Base-by-base conservation (phyloP, 2,329 filamentous ascomycete species). In the Xylariaceae sp. region DNA sequence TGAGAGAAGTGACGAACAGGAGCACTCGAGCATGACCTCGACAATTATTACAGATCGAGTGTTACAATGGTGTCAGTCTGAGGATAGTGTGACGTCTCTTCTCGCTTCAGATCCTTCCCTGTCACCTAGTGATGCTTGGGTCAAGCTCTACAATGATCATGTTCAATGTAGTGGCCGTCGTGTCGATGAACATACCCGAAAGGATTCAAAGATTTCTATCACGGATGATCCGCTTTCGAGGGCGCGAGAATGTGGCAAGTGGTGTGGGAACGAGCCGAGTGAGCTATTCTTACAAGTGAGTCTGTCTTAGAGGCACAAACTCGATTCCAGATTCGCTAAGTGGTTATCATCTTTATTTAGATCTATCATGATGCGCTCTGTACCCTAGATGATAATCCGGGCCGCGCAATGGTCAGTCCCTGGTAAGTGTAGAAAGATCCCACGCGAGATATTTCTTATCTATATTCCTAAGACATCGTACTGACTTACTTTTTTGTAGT, bases 291-390 rank as follows among this genome's bases (percentile, higher is more conserved):
- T 90, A 6, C 75, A 74, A 62, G 82, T 81, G 55, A 56, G 70
- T 61, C 14, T 11, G 14, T 39, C 18, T 42, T 33, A 33, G 16
- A 28, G 18, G 13, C 11, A 50, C 19, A 7, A 49, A 36, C 3
- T 31, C n/a, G 6, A 4, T 4, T 19, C 13, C 19, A 13, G 7
- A 17, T 31, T 19, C 22, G 6, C 22, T 12, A 9, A 6, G 47
- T 42, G 5, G 38, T 14, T 9, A 53, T 47, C 14, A 19, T 33
- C 36, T 14, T 10, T 6, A 33, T 18, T n/a, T 56, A 83, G 74
- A 77, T 88, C 12, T 90, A 85, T 57, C 80, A 86, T 50, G 85
- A 89, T 68, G 79, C 84, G 0, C 67, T 90, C 1, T 72, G 72
- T 47, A 77, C 80, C 4, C 65, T 86, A 0, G 73, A 83, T 3